Evolutionary conservation across 2,329 filamentous ascomycete species (phyloP).

Genomic region (Hypoxylon sp.): DNA sequence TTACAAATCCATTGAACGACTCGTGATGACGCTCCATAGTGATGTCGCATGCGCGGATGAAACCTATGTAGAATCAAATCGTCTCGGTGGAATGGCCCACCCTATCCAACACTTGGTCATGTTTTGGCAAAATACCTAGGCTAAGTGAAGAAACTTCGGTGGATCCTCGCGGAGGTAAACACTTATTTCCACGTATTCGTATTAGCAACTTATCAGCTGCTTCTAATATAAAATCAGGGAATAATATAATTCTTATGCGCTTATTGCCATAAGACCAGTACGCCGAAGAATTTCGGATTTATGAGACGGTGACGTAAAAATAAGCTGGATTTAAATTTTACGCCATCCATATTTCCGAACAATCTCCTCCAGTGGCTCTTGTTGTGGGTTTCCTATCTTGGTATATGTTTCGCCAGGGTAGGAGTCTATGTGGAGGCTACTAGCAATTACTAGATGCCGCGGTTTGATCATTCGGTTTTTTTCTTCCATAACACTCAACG

Average conservation of each 20-base stretch:
- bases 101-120: too few species aligned
- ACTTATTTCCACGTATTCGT: constrained; percentile 20
- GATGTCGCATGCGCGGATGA: neutral
- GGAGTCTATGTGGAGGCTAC: neutral
- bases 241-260: too few species aligned
- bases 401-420: neutral
- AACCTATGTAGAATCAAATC: neutral
- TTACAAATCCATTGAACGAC: neutral
- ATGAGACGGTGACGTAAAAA: too few species aligned
- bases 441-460: constrained; percentile 1
- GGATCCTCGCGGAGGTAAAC: neutral
- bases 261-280: too few species aligned
- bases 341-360: too few species aligned
- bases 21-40: neutral
- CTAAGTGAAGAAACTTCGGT: neutral
- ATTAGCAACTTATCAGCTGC: neutral
- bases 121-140: neutral
- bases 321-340: too few species aligned
- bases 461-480: constrained; percentile 1
- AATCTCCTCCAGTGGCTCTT: too few species aligned
- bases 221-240: neutral
- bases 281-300: too few species aligned
- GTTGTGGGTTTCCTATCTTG: neutral
- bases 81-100: neutral
- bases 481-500: neutral